Evolutionary conservation across 2,329 filamentous ascomycete species (phyloP).

Genomic region (Talaromyces sp.): DNA sequence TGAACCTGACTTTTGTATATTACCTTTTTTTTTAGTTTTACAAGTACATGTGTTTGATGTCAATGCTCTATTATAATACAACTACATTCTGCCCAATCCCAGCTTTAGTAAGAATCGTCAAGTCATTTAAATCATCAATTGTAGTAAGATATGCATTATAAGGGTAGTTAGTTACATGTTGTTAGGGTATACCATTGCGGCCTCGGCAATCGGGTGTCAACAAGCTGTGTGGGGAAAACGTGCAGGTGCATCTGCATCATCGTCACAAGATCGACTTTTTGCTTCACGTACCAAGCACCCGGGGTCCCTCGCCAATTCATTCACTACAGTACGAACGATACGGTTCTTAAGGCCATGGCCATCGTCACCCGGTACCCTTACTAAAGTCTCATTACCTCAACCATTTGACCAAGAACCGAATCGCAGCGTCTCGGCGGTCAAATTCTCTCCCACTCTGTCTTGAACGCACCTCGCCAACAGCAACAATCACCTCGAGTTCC

Average conservation of each 20-base stretch:
- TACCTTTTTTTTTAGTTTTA: not conserved
- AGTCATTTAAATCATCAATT: not conserved
- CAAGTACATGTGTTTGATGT: not conserved
- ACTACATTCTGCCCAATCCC: too few relatives aligned
- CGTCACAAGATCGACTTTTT: slow-evolving; percentile 15
- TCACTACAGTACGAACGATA: not conserved
- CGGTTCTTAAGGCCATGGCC: not conserved
- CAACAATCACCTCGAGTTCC: too few relatives aligned
- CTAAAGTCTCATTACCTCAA: not conserved
- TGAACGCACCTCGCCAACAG: too few relatives aligned
- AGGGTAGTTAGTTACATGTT: not conserved
- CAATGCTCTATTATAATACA: not conserved
- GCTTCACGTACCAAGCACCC: not conserved
- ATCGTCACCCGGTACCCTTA: not conserved
- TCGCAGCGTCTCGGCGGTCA: not conserved
- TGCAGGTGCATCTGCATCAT: not conserved
- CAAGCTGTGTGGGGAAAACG: not conserved
- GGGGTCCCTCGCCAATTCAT: not conserved
- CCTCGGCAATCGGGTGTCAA: not conserved
- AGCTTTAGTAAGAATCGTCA: not conserved
- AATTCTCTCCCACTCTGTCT: not conserved
- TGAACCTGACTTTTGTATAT: slow-evolving; percentile 8
- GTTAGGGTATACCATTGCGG: not conserved
- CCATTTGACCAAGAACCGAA: not conserved
- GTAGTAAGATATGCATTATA: not conserved